Conservation (phyloP, 495 filamentous ascomycete genomes). For the Penicillium mononematosum region DNA sequence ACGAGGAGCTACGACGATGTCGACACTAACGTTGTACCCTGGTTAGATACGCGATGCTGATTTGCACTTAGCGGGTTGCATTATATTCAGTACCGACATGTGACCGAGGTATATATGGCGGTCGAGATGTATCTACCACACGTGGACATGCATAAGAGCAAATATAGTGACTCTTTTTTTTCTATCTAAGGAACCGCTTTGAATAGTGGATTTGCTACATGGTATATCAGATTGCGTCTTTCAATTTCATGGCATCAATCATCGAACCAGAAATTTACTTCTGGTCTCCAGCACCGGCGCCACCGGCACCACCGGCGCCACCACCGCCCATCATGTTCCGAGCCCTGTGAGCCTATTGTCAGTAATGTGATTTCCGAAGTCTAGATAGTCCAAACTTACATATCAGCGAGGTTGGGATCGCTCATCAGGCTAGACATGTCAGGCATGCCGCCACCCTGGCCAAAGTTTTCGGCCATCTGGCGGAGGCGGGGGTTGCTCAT, state of each 20-base stretch:
- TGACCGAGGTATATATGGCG: background rate
- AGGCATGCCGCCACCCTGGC: slow-evolving; percentile 72
- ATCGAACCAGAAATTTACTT: slow-evolving; percentile 12
- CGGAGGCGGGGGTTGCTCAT: slow-evolving; percentile 91
- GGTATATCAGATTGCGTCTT: slow-evolving; percentile 25
- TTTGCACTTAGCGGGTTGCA: background rate
- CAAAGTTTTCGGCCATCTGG: slow-evolving; percentile 65
- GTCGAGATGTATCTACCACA: background rate
- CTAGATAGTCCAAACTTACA: slow-evolving; percentile 59
- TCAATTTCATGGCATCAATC: slow-evolving; percentile 21
- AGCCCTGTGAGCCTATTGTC: slow-evolving; percentile 53
- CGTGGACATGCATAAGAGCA: background rate
- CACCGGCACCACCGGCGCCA: slow-evolving; percentile 41
- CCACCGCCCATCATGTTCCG: slow-evolving; percentile 73
- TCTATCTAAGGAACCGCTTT: slow-evolving; percentile 24
- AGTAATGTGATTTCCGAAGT: slow-evolving; percentile 5
- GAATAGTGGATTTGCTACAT: slow-evolving; percentile 20
- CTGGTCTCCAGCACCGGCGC: slow-evolving; percentile 34
- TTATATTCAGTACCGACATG: no score
- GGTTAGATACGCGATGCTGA: background rate
- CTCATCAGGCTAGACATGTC: slow-evolving; percentile 79
- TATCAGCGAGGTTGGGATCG: slow-evolving; percentile 86
- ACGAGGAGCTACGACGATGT: background rate
- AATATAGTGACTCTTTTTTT: background rate
- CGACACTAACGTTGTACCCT: background rate